These are phyloP conservation scores for Pogostemon cablin DNA, from an alignment of 257 asterid genomes.

Conservation along the genomic window DNA sequence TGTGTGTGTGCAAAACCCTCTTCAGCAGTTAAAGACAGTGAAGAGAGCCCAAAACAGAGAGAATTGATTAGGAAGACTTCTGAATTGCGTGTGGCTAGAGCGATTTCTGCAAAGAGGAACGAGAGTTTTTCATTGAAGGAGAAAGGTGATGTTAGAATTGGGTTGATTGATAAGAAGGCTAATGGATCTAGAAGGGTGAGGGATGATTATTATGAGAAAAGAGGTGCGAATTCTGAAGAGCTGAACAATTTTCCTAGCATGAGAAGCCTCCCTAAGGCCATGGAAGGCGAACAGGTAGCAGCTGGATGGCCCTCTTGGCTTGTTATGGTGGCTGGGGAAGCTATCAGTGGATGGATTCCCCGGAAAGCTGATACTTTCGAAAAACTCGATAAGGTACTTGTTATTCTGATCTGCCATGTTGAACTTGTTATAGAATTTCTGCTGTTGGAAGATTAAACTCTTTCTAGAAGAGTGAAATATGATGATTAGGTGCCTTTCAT, in stretches of 20 bases:
- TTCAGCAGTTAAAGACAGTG: constrained; percentile 48
- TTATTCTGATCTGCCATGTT: constrained; percentile 23
- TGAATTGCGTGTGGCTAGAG: constrained; percentile 51
- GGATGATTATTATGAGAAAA: constrained; percentile 65
- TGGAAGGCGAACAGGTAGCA: constrained; percentile 80
- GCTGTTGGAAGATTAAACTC: not conserved
- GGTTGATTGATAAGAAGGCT: constrained; percentile 61
- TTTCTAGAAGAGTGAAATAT: not conserved
- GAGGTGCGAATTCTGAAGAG: constrained; percentile 43
- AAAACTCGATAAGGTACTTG: constrained; percentile 79
- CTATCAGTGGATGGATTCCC: constrained; percentile 90
- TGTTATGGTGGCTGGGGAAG: constrained; percentile 84
- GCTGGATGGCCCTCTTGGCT: constrained; percentile 99
- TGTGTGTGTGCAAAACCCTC: constrained; percentile 80
- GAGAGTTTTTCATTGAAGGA: constrained; percentile 60
- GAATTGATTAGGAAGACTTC: constrained; percentile 57
- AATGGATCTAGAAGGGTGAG: constrained; percentile 70
- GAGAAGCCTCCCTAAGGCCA: constrained; percentile 63
- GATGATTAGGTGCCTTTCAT: not conserved
- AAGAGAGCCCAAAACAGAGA: constrained; percentile 63
- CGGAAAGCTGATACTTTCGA: constrained; percentile 83
- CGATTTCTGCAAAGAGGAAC: constrained; percentile 55
- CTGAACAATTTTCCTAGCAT: constrained; percentile 48
- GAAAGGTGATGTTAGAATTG: constrained; percentile 51
- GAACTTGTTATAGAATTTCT: not conserved